Base-by-base conservation (phyloP, 1,139 yeast species). In the Ogataea hybrid region DNA sequence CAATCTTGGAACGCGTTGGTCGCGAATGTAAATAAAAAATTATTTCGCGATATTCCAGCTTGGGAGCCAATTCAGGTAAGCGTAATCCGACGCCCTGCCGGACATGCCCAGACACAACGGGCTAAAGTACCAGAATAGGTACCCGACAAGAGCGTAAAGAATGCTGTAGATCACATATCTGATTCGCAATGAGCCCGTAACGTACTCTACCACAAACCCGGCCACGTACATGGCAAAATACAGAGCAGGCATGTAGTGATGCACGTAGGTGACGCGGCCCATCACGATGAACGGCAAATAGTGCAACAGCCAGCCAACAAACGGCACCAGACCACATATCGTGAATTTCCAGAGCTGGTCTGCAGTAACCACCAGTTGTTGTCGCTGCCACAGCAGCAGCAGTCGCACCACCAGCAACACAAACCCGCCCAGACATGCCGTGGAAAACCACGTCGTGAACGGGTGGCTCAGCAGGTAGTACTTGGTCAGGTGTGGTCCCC, bases 51-150 rank as follows among this genome's bases (percentile, higher is more conserved):
- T 34, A 6, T 37, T 16, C 97, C 97, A 90, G 10, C 83, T 67
- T 21, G 72, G 63, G 53, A 89, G 70, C 82, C 92, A 81, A 62
- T 85, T 79, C 65, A 92, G 73, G 65, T 88, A 78, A 38, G 68
- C 65, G 70, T 74, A 92, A 45, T 84, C 63, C 20, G 65, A 63
- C 41, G 79, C 72, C 35, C 83, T 79, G 21, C 97, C 97, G 35
- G 70, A 80, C 94, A 94, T 82, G 54, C 99, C 98, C 56, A 85
- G 81, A 17, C 95, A 79, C 35, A 90, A 68, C 53, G 85, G 85
- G 52, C 90, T 73, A 68, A 86, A 89, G 61, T 77, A 70, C 71
- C 79, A 73, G 75, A 89, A 92, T 39, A 82, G 70, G 21, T 77
- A 81, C 43, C 77, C 68, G 27, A 84, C 80, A 39, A 69, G 59